phyloP scores from a whole-genome alignment of 331 rosid species.

The Malus hybrid region DNA sequence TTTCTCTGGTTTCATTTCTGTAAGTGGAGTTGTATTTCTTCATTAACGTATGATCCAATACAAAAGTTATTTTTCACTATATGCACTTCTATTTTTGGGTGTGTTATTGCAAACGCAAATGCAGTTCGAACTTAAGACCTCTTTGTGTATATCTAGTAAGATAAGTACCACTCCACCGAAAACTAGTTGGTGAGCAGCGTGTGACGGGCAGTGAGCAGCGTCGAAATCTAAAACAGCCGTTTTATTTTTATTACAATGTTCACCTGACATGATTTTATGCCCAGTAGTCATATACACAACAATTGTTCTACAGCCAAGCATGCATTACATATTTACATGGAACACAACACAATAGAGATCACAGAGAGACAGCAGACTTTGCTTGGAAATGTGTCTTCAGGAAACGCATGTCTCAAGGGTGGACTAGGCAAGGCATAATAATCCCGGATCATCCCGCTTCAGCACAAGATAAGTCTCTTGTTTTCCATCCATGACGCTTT shows the following conservation, averaged over 20 bases:
- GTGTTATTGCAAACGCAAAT: neutral
- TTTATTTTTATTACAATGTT: neutral
- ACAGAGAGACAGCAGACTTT: too few relatives aligned
- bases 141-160: too few relatives aligned
- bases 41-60: neutral
- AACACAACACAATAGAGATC: too few relatives aligned
- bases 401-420: conserved; percentile 46
- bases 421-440: conserved; percentile 92
- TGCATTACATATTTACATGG: neutral
- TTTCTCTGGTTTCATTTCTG: neutral
- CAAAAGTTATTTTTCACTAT: conserved; percentile 2
- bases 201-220: neutral
- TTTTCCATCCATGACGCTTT: conserved; percentile 62
- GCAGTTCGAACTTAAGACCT: too few relatives aligned
- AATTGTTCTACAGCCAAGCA: neutral
- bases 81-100: too few relatives aligned
- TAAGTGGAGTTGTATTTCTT: conserved; percentile 2
- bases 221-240: neutral
- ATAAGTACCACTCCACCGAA: too few relatives aligned
- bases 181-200: too few relatives aligned
- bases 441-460: conserved; percentile 83
- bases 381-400: too few relatives aligned
- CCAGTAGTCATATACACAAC: neutral
- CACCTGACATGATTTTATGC: neutral
- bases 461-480: conserved; percentile 72